Conservation (phyloP, 805 yeast species). For the Ogataea paradorogensis region DNA sequence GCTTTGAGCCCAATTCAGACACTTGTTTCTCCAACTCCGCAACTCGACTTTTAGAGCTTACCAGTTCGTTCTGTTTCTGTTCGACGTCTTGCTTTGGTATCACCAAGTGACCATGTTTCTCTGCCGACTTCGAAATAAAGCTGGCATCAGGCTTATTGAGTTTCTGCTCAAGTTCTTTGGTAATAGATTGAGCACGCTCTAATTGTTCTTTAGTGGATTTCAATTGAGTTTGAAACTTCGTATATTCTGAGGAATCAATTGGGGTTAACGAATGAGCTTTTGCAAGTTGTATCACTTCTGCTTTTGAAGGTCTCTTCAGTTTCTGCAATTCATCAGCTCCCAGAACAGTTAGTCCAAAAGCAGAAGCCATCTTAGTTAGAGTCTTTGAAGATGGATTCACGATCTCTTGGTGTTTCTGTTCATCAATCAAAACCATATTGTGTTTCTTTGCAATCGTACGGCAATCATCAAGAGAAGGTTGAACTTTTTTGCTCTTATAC, state of each 20-base stretch:
- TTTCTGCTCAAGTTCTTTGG: constrained; percentile 3
- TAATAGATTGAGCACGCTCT: neutral
- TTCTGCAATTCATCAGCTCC: constrained; percentile 16
- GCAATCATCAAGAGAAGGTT: constrained; percentile 11
- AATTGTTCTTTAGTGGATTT: neutral
- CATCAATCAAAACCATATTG: constrained; percentile 16
- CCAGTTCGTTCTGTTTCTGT: neutral
- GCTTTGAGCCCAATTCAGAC: neutral
- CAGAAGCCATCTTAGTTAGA: constrained; percentile 33
- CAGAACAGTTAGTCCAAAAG: constrained; percentile 21
- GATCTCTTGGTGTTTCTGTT: constrained; percentile 10
- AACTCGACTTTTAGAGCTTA: neutral
- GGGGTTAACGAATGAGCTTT: constrained; percentile 7
- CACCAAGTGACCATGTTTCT: constrained; percentile 6
- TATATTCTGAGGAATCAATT: constrained; percentile 7
- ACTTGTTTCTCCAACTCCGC: neutral
- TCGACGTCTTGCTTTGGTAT: constrained; percentile 2
- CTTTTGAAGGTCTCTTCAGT: constrained; percentile 17
- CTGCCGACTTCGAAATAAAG: constrained; percentile 25
- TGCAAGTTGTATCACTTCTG: constrained; percentile 11
- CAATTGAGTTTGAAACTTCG: neutral
- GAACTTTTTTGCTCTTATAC: neutral
- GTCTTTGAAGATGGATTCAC: constrained; percentile 26
- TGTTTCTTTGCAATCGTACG: constrained; percentile 8
- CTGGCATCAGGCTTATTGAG: constrained; percentile 29